A percentile compares a stretch with the other conserved stretches of the same genome.
These are phyloP conservation scores for Candida mesenterica DNA, from an alignment of 1,139 yeast species.

Conservation along the genomic window DNA sequence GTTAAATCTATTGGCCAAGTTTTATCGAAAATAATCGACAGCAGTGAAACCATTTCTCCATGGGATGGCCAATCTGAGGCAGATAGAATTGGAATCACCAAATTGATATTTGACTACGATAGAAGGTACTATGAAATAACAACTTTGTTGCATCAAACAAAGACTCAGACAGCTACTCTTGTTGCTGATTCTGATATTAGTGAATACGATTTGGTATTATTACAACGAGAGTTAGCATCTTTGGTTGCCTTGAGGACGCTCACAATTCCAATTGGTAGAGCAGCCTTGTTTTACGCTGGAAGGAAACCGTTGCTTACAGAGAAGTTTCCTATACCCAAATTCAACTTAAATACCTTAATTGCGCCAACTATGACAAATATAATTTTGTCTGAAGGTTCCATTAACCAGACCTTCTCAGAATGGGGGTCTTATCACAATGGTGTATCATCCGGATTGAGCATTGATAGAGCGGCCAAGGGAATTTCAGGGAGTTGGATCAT, in stretches of 20 bases:
- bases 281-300: slow-evolving; percentile 67
- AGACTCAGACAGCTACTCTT: slow-evolving; percentile 53
- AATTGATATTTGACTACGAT: slow-evolving; percentile 72
- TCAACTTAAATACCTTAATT: slow-evolving; percentile 67
- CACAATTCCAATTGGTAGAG: slow-evolving; percentile 77
- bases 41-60: slow-evolving; percentile 45
- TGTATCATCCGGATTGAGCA: slow-evolving; percentile 79
- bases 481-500: slow-evolving; percentile 92
- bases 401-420: slow-evolving; percentile 51
- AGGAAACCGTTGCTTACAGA: slow-evolving; percentile 82
- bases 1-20: slow-evolving; percentile 50
- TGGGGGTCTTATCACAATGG: slow-evolving; percentile 97
- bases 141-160: slow-evolving; percentile 66
- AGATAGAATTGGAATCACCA: slow-evolving; percentile 64
- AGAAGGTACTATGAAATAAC: slow-evolving; percentile 79
- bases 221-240: slow-evolving; percentile 65
- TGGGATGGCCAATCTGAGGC: slow-evolving; percentile 72
- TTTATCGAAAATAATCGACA: slow-evolving; percentile 45
- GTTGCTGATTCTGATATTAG: slow-evolving; percentile 23
- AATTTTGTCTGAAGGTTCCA: slow-evolving; percentile 52
- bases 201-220: slow-evolving; percentile 57
- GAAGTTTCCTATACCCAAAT: slow-evolving; percentile 72
- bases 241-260: slow-evolving; percentile 70
- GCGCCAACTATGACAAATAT: slow-evolving; percentile 68
- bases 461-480: slow-evolving; percentile 66